Conservation (phyloP, 2,329 filamentous ascomycete genomes). For the Colletotrichum cereale region DNA sequence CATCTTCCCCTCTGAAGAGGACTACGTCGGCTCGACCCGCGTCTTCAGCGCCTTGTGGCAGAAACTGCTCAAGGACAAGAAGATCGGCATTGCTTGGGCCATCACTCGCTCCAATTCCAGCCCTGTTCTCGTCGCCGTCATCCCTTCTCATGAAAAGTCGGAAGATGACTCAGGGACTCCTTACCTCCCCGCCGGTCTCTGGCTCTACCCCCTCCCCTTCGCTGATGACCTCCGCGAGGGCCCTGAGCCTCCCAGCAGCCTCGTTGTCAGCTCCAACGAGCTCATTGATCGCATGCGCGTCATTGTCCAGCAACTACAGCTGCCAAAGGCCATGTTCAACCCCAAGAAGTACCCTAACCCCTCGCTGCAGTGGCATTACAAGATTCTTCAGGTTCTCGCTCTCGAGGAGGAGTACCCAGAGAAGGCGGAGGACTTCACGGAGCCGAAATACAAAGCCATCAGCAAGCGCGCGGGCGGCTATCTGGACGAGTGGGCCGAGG, state of each 20-base stretch:
- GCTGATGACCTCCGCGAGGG: slow-evolving; percentile 87
- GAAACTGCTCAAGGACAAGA: slow-evolving; percentile 83
- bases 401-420: slow-evolving; percentile 91
- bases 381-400: slow-evolving; percentile 89
- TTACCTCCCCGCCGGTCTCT: slow-evolving; percentile 84
- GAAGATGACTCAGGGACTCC: slow-evolving; percentile 76
- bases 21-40: slow-evolving; percentile 89
- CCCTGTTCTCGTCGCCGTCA: slow-evolving; percentile 83
- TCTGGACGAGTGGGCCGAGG: slow-evolving; percentile 80
- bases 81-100: slow-evolving; percentile 91
- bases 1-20: slow-evolving; percentile 92
- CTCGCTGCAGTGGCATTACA: slow-evolving; percentile 96
- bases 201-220: slow-evolving; percentile 89
- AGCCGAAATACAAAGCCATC: slow-evolving; percentile 88
- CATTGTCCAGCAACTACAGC: slow-evolving; percentile 86
- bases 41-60: slow-evolving; percentile 93
- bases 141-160: slow-evolving; percentile 77
- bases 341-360: slow-evolving; percentile 92
- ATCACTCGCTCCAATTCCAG: slow-evolving; percentile 84
- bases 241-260: slow-evolving; percentile 72
- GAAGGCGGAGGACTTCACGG: slow-evolving; percentile 79
- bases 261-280: slow-evolving; percentile 71
- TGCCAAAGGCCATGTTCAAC: slow-evolving; percentile 88
- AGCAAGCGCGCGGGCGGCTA: slow-evolving; percentile 87
- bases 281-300: slow-evolving; percentile 86